Evolutionary conservation across 2,329 filamentous ascomycete species (phyloP).

Genomic region (Pseudofabraea citricarpa): DNA sequence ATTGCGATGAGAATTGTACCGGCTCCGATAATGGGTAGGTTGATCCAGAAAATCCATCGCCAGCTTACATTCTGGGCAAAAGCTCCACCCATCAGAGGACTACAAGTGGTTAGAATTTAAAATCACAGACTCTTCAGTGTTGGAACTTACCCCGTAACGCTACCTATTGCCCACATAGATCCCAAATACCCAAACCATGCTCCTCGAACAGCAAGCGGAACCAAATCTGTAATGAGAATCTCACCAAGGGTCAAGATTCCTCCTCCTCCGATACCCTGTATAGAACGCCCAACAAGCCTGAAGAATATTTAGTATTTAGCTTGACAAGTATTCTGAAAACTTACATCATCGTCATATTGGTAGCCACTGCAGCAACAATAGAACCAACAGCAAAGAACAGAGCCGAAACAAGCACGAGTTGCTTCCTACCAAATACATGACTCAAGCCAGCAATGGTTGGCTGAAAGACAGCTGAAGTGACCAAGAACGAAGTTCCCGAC

Average conservation of each 20-base stretch:
- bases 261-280: conserved; percentile 48
- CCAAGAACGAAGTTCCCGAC: conserved; percentile 66
- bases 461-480: conserved; percentile 59
- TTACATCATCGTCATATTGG: conserved; percentile 30
- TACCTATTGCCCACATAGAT: conserved; percentile 49
- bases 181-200: conserved; percentile 31
- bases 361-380: conserved; percentile 31
- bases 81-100: conserved; percentile 45
- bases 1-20: conserved; percentile 20
- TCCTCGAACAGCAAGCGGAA: conserved; percentile 37
- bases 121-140: not conserved
- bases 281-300: conserved; percentile 32
- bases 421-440: conserved; percentile 36
- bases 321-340: conserved; percentile 1
- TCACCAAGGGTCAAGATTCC: conserved; percentile 43
- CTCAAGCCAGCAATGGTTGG: conserved; percentile 38
- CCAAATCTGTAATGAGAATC: conserved; percentile 41
- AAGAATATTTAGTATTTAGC: not conserved
- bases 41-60: conserved; percentile 59
- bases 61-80: conserved; percentile 47
- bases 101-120: not conserved
- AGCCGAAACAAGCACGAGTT: conserved; percentile 18
- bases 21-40: conserved; percentile 21
- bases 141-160: conserved; percentile 34
- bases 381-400: conserved; percentile 35